Evolutionary conservation across 257 asterid species (phyloP), one percentile per base, ranked within the genome.

Genomic region (Anisodus tanguticus): DNA sequence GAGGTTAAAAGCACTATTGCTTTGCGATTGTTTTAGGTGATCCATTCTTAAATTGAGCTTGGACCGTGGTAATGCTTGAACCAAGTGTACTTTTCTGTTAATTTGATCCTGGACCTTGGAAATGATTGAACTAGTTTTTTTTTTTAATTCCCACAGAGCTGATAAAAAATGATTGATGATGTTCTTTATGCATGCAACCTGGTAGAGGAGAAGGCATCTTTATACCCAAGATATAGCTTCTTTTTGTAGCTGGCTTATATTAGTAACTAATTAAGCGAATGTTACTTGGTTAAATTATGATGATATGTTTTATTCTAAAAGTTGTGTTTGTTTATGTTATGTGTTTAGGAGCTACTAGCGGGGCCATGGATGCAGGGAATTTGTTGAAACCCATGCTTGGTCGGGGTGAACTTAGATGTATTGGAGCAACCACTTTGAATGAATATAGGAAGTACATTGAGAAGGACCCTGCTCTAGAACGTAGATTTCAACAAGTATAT

Each of bases 371-470:
- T 89, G 98, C 98, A 84, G 97, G 97, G 80, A 94, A 95, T 88
- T 91, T 95, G 85, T 91, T 95, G 90, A 95, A 95, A 83, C 98
- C 98, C 85, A 95, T 94, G 98, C 97, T 95, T 84, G 97, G 98
- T 63, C 92, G 98, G 66, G 98, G 98, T 71, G 97, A 94, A 85
- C 98, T 94, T 13, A 92, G 98, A 87, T 94, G 98, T 89, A 95
- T 94, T 17, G 98, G 98, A 82, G 98, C 98, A 82, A 95, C 98
- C 81, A 95, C 98, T 9, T 91, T 94, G 81, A 94, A 93, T 66
- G 98, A 95, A 84, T 95, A 95, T 85, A 89, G 97, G 84, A 95
- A 92, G 88, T 95, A 95, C 89, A 91, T 95, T 85, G 98, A 95
- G 90, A 95, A 95, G 91, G 98, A 95, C 87, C 97, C 98, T 87